These are phyloP conservation scores for Botrytis fabae DNA, from an alignment of 2,329 filamentous ascomycete genomes.

Conservation along the genomic window DNA sequence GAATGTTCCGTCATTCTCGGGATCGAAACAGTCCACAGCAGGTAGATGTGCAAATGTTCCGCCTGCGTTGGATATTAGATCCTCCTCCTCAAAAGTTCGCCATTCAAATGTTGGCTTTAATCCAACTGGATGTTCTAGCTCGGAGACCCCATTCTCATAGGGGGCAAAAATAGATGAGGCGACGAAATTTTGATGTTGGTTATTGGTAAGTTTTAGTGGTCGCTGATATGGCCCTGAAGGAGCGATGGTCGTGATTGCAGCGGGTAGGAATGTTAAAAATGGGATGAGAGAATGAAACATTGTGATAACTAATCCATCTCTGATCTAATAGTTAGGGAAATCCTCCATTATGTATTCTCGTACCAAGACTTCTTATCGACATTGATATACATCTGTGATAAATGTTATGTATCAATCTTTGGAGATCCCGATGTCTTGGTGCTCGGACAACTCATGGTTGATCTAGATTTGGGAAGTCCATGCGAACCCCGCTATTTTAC, in stretches of 20 bases:
- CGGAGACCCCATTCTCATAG: not conserved
- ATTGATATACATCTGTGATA: not conserved
- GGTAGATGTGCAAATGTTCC: constrained; percentile 39
- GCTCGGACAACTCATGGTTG: no score
- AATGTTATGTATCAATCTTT: not conserved
- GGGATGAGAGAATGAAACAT: constrained; percentile 7
- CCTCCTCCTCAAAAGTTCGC: constrained; percentile 24
- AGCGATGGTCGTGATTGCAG: not conserved
- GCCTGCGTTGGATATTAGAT: constrained; percentile 11
- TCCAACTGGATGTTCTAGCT: constrained; percentile 24
- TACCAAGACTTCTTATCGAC: not conserved
- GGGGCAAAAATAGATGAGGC: constrained; percentile 28
- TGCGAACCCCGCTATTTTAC: not conserved
- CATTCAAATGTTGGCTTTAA: constrained; percentile 32
- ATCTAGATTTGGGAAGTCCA: constrained; percentile 1
- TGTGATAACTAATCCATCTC: not conserved
- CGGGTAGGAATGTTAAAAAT: constrained; percentile 2
- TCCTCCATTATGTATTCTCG: not conserved
- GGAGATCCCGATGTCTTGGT: not conserved
- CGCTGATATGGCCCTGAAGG: not conserved
- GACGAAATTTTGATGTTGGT: constrained; percentile 24
- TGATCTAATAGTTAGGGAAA: no score
- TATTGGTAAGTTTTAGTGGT: not conserved
- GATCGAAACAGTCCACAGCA: constrained; percentile 34
- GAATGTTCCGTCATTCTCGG: constrained; percentile 33